A percentile compares a stretch with the other conserved stretches of the same genome.
phyloP scores from a whole-genome alignment of 495 filamentous ascomycete species.

The Neurospora sp. region DNA sequence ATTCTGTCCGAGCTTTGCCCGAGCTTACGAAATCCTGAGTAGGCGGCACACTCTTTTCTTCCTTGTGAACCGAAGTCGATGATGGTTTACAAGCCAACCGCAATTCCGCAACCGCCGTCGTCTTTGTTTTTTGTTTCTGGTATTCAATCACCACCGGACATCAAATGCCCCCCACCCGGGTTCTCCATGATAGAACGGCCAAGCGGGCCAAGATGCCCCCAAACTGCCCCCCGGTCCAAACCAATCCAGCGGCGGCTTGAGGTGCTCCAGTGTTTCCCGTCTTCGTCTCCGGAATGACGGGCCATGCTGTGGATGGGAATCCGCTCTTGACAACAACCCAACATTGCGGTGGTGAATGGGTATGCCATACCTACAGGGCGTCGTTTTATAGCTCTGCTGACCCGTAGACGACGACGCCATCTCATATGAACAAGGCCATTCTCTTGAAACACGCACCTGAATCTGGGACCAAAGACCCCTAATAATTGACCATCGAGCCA shows the following conservation, averaged over 20 bases:
- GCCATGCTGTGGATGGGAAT: constrained; percentile 6
- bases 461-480: background rate
- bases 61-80: background rate
- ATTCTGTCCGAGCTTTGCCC: constrained; percentile 8
- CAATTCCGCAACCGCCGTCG: constrained; percentile 8
- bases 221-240: background rate
- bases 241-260: background rate
- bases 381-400: constrained; percentile 4
- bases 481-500: background rate
- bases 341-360: background rate
- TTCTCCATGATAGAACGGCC: background rate
- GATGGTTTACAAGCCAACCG: constrained; percentile 1
- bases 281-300: constrained; percentile 19
- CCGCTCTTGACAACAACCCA: background rate
- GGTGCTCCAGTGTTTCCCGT: constrained; percentile 2
- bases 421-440: background rate
- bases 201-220: background rate
- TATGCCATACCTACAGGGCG: constrained; percentile 2
- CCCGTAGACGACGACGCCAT: background rate
- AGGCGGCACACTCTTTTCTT: background rate
- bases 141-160: background rate
- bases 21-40: background rate
- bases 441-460: background rate
- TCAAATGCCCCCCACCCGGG: background rate
- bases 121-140: background rate